These are phyloP conservation scores for Linum tenue DNA, from an alignment of 345 rosid species.

Conservation along the genomic window DNA sequence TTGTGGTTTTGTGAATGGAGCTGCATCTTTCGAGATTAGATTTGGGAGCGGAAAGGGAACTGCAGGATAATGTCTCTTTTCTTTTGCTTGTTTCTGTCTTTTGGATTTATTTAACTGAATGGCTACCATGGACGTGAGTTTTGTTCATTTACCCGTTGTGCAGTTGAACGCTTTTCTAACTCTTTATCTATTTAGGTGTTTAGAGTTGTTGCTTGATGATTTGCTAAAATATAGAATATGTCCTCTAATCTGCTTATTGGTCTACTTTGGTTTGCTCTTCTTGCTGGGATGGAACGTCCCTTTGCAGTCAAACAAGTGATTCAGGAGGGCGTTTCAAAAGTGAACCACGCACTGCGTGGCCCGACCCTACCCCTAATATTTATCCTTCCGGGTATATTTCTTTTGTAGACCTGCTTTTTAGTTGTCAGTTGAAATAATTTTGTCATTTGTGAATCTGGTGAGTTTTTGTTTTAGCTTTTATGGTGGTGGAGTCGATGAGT, in stretches of 20 bases:
- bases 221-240: not conserved
- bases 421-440: too few species aligned
- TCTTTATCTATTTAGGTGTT: too few species aligned
- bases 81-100: too few species aligned
- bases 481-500: not conserved
- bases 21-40: too few species aligned
- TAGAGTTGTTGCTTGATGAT: not conserved
- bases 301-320: slow-evolving; percentile 35
- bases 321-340: slow-evolving; percentile 18
- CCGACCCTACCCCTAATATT: slow-evolving; percentile 28
- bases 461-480: not conserved
- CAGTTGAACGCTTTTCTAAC: not conserved
- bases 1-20: not conserved
- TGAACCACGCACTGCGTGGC: slow-evolving; percentile 23
- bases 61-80: too few species aligned
- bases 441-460: not conserved
- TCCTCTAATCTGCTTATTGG: not conserved
- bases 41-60: too few species aligned
- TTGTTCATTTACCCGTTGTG: not conserved
- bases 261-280: not conserved
- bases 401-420: slow-evolving; percentile 3
- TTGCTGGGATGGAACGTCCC: not conserved
- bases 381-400: slow-evolving; percentile 52
- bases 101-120: too few species aligned
- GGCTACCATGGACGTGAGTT: too few species aligned